These are phyloP conservation scores for Thelonectria discophora DNA, from an alignment of 2,329 filamentous ascomycete species.

Conservation along the genomic window DNA sequence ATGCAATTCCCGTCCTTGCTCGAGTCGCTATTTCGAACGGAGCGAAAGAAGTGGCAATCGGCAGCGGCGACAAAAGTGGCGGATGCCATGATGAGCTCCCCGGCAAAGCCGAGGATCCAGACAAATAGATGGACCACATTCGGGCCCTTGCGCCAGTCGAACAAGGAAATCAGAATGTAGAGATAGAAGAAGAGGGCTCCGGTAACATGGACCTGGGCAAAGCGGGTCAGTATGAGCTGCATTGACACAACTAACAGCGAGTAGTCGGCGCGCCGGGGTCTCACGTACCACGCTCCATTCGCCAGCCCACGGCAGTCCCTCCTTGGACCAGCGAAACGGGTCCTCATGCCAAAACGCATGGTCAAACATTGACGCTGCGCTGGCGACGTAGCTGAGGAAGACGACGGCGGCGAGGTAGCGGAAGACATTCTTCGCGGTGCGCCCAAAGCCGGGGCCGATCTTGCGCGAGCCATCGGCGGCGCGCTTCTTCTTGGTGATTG, in stretches of 20 bases:
- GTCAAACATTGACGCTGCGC: conserved; percentile 75
- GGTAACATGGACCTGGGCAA: conserved; percentile 79
- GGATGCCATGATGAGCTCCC: conserved; percentile 77
- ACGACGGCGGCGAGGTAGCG: conserved; percentile 77
- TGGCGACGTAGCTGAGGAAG: conserved; percentile 78
- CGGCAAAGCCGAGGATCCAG: conserved; percentile 77
- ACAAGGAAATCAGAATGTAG: conserved; percentile 84
- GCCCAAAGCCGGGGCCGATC: conserved; percentile 66
- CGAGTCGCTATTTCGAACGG: conserved; percentile 41
- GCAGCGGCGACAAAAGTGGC: conserved; percentile 75
- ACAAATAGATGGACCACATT: conserved; percentile 80
- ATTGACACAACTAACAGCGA: conserved; percentile 17
- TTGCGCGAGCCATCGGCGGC: conserved; percentile 55
- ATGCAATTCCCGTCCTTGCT: conserved; percentile 44
- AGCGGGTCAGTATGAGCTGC: conserved; percentile 34
- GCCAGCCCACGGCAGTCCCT: conserved; percentile 75
- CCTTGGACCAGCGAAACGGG: conserved; percentile 49
- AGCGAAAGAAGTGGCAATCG: conserved; percentile 68
- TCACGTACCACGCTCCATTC: conserved; percentile 76
- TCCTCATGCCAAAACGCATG: conserved; percentile 69
- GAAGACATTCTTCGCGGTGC: conserved; percentile 75
- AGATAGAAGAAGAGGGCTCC: conserved; percentile 88
- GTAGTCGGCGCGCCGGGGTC: conserved; percentile 17
- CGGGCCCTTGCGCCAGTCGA: conserved; percentile 84
- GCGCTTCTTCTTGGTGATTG: conserved; percentile 67